Evolutionary conservation across 805 yeast species (phyloP).

Genomic region (Candida wancherniae): DNA sequence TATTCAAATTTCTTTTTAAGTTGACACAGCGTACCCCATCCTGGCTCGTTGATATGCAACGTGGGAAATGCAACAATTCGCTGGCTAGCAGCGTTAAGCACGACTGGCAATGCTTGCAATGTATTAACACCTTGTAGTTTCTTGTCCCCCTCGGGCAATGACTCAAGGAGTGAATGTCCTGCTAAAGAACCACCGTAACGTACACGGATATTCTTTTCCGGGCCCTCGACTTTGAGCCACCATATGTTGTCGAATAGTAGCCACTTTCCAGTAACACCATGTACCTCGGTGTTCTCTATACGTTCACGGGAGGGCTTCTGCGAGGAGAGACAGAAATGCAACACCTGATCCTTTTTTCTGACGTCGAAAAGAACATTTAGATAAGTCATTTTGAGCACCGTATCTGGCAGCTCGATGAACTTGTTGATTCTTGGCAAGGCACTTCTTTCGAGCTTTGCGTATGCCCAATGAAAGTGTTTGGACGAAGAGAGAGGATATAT

Average conservation of each 20-base stretch:
- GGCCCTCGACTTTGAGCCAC: conserved; percentile 11
- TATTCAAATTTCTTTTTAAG: too few species aligned
- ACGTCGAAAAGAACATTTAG: conserved; percentile 9
- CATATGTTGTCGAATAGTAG: conserved; percentile 11
- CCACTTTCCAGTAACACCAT: conserved; percentile 5
- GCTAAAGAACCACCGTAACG: conserved; percentile 2
- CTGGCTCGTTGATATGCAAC: too few species aligned
- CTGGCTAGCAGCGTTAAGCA: too few species aligned
- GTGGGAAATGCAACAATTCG: too few species aligned
- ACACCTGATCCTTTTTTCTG: neutral
- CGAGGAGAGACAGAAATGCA: conserved; percentile 3
- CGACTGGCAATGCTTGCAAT: too few species aligned
- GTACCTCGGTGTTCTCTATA: neutral
- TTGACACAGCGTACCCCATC: too few species aligned
- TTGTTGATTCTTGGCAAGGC: conserved; percentile 24
- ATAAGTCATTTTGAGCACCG: conserved; percentile 5
- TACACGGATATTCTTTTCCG: neutral
- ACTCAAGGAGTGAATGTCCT: too few species aligned
- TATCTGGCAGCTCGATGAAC: conserved; percentile 2
- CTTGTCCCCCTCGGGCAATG: too few species aligned
- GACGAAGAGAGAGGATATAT: conserved; percentile 29
- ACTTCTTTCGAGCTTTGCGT: conserved; percentile 32
- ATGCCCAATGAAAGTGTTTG: conserved; percentile 36
- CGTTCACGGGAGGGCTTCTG: conserved; percentile 7
- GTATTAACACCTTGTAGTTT: too few species aligned